Conservation (phyloP, 2,329 filamentous ascomycete genomes). For the Apiospora pterosperma region DNA sequence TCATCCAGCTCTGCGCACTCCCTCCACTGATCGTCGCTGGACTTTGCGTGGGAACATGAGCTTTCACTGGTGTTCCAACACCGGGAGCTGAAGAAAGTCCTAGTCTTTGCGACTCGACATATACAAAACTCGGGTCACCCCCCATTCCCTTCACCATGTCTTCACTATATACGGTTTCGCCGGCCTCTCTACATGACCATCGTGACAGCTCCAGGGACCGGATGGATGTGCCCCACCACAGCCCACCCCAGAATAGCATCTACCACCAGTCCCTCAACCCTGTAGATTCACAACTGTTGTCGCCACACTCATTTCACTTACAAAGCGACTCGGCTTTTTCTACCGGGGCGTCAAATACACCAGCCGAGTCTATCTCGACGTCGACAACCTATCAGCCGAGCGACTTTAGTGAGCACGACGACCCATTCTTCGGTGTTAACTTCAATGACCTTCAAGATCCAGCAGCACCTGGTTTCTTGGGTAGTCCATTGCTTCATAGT, state of each 20-base stretch:
- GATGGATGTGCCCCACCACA: slow-evolving; percentile 28
- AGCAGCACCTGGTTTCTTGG: slow-evolving; percentile 43
- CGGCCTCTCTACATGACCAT: slow-evolving; percentile 36
- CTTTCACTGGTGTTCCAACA: background rate
- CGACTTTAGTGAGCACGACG: slow-evolving; percentile 40
- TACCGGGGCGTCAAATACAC: slow-evolving; percentile 38
- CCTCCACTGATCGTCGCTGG: background rate
- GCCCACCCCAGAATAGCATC: slow-evolving; percentile 17
- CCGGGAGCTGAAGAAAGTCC: background rate
- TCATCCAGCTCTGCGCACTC: background rate
- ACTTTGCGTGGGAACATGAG: background rate
- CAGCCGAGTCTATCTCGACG: slow-evolving; percentile 46
- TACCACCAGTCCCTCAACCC: slow-evolving; percentile 23
- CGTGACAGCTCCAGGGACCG: slow-evolving; percentile 23
- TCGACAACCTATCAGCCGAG: slow-evolving; percentile 47
- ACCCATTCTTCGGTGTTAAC: slow-evolving; percentile 50
- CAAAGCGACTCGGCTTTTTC: slow-evolving; percentile 39
- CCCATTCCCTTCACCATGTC: background rate
- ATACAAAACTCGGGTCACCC: slow-evolving; percentile 2
- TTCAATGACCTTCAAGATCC: slow-evolving; percentile 40
- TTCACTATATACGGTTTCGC: slow-evolving; percentile 35
- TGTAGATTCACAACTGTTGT: slow-evolving; percentile 36
- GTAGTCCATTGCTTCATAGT: slow-evolving; percentile 21
- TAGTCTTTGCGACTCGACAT: slow-evolving; percentile 3
- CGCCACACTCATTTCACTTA: slow-evolving; percentile 40